Evolutionary conservation across 805 yeast species (phyloP), one percentile per base, ranked within the genome.

Genomic region (Ogataea ramenticola): DNA sequence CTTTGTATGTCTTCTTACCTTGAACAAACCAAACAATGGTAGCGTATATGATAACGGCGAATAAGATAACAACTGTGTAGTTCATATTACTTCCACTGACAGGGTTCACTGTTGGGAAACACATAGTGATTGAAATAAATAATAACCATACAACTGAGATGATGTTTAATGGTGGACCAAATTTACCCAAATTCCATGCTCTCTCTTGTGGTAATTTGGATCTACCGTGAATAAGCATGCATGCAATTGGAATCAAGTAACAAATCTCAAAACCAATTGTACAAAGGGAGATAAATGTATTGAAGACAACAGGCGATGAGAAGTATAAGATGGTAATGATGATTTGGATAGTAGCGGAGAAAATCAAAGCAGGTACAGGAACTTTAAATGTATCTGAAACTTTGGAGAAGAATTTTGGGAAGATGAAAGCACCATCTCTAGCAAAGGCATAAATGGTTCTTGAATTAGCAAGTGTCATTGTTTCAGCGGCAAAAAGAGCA

Each of bases 361-460:
- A 56, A 24, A 52, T 16, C 34, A 56, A 41, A 15, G 57, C 59
- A 22, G 59, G 59, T 22, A 56, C 49, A 33, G 68, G 67, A 21
- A 56, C 61, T 33, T 57, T 56, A 43, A 53, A 57, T 12, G 27
- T 52, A 3, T 42, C 33, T 17, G 57, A 45, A 27, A 64, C 57
- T 36, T 40, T 53, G 16, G 63, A 51, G 43, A 65, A 59, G 41
- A 43, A 46, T 12, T 50, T 48, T 39, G 66, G 64, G 49, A 59
- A 62, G 36, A 64, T 61, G 41, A 61, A 53, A 9, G 64, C 66
- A 47, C 62, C 61, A 33, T 60, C 61, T 45, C 60, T 53, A n/a
- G 66, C 63, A 54, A 64, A 62, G 9, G 67, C 53, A 55, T 61
- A 62, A 33, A 61, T 56, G 26, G 64, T 56, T 51, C 67, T 53